Conservation (phyloP, 164 flowering plant genomes). For the Dillenia turbinata region DNA sequence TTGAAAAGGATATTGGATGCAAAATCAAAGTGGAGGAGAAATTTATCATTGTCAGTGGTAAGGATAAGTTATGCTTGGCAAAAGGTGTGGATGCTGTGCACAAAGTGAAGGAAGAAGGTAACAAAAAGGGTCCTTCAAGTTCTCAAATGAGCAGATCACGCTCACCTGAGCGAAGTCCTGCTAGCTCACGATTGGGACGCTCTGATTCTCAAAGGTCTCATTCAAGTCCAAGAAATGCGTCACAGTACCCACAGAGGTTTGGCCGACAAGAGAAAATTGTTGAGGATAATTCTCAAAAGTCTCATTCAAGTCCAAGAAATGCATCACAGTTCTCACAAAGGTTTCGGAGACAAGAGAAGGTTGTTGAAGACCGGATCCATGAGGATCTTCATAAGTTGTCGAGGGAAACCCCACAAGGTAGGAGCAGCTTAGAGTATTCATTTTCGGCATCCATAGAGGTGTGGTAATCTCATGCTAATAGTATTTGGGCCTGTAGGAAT, state of each 20-base stretch:
- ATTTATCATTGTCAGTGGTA: constrained; percentile 92
- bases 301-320: constrained; percentile 20
- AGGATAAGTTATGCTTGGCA: constrained; percentile 67
- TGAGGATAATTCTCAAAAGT: constrained; percentile 2
- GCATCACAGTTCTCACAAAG: constrained; percentile 43
- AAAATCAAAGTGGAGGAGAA: constrained; percentile 89
- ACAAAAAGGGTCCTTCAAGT: constrained; percentile 46
- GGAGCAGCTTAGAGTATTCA: constrained; percentile 43
- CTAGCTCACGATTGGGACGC: constrained; percentile 40
- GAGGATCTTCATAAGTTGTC: constrained; percentile 66
- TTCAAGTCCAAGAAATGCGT: constrained; percentile 43
- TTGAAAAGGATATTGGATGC: constrained; percentile 94
- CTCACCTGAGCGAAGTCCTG: constrained; percentile 61
- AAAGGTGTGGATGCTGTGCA: constrained; percentile 99
- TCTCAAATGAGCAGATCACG: constrained; percentile 51
- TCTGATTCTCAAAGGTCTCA: constrained; percentile 61
- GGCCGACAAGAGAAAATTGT: background rate
- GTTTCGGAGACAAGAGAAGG: constrained; percentile 56
- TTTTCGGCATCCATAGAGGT: constrained; percentile 28
- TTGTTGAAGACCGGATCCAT: constrained; percentile 64
- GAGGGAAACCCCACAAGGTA: constrained; percentile 91
- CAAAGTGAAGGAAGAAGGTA: constrained; percentile 67
- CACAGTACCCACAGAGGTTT: constrained; percentile 16
- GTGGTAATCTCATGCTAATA: constrained; percentile 41
- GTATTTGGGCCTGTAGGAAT: constrained; percentile 9